A percentile compares a stretch with the other conserved stretches of the same genome.
These are phyloP conservation scores for Madurella mycetomatis DNA, from an alignment of 2,329 filamentous ascomycete species.

Conservation along the genomic window DNA sequence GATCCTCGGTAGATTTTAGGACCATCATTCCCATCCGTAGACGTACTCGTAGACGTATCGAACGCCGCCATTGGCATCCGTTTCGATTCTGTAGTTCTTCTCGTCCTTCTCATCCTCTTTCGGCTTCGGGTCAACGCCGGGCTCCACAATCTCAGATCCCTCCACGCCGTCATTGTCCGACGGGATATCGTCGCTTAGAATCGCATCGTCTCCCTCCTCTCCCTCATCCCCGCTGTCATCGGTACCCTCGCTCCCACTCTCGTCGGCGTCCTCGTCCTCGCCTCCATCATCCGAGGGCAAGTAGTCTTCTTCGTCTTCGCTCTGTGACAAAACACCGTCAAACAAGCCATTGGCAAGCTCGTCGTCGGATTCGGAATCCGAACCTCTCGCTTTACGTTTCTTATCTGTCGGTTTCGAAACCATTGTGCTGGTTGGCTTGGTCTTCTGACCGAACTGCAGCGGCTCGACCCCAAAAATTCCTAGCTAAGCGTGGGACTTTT, in stretches of 20 bases:
- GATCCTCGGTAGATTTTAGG: background rate
- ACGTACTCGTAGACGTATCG: conserved; percentile 75
- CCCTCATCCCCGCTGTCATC: conserved; percentile 37
- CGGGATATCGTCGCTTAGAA: conserved; percentile 40
- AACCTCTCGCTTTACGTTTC: conserved; percentile 62
- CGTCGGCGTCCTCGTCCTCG: conserved; percentile 41
- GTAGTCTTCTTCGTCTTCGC: conserved; percentile 55
- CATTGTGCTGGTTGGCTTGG: conserved; percentile 32
- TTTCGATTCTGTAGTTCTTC: conserved; percentile 54
- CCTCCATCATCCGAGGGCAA: conserved; percentile 41
- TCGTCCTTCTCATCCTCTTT: conserved; percentile 37
- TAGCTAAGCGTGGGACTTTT: conserved; percentile 20
- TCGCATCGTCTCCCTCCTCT: conserved; percentile 35
- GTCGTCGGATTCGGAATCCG: conserved; percentile 55
- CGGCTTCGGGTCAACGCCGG: conserved; percentile 31
- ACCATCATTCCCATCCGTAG: background rate
- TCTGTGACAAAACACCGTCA: conserved; percentile 53
- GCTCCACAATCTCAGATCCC: conserved; percentile 29
- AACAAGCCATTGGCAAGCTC: conserved; percentile 54
- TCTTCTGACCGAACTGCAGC: conserved; percentile 7
- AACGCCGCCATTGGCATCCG: conserved; percentile 83
- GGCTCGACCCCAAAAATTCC: conserved; percentile 17
- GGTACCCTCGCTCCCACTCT: conserved; percentile 28
- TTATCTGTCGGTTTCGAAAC: conserved; percentile 41
- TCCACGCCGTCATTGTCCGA: conserved; percentile 38